Evolutionary conservation across 2,329 filamentous ascomycete species (phyloP).

Genomic region (Beauveria sp.): DNA sequence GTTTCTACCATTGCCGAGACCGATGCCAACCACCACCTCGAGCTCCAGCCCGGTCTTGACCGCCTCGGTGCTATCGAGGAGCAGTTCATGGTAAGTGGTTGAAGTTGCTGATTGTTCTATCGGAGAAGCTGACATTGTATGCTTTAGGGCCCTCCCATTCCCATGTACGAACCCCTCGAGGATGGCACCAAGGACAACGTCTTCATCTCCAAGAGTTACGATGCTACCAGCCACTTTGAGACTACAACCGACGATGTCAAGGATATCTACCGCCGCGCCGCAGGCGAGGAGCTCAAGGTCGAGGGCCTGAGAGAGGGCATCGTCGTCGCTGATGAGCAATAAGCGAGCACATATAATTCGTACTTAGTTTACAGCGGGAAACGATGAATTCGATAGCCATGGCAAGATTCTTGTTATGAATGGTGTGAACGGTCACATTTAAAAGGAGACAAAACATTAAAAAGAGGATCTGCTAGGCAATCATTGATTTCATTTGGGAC

Average conservation of each 20-base stretch:
- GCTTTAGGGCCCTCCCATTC: slow-evolving; percentile 68
- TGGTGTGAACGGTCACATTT: neutral
- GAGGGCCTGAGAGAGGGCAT: slow-evolving; percentile 78
- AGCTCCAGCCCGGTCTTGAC: slow-evolving; percentile 87
- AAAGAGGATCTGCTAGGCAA: neutral
- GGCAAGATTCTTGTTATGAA: neutral
- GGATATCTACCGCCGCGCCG: slow-evolving; percentile 81
- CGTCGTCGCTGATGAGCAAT: slow-evolving; percentile 62
- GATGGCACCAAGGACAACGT: slow-evolving; percentile 81
- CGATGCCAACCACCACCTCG: slow-evolving; percentile 86
- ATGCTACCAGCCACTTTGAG: slow-evolving; percentile 96
- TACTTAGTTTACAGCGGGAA: neutral
- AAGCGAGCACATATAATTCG: slow-evolving; percentile 14
- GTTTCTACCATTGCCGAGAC: slow-evolving; percentile 96
- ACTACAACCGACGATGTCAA: slow-evolving; percentile 84
- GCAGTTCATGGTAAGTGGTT: slow-evolving; percentile 72
- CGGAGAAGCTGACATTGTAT: neutral
- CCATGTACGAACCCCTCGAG: slow-evolving; percentile 85
- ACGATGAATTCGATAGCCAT: slow-evolving; percentile 4
- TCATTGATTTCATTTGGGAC: slow-evolving; percentile 3
- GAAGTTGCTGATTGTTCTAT: neutral
- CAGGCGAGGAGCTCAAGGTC: slow-evolving; percentile 79
- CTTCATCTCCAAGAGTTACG: slow-evolving; percentile 98
- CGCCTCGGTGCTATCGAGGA: slow-evolving; percentile 90
- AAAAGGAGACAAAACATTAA: neutral